A percentile compares a stretch with the other conserved stretches of the same genome.
Evolutionary conservation across 2,329 filamentous ascomycete genomes (phyloP).

Genomic region (Atkinsonella hypoxylon): DNA sequence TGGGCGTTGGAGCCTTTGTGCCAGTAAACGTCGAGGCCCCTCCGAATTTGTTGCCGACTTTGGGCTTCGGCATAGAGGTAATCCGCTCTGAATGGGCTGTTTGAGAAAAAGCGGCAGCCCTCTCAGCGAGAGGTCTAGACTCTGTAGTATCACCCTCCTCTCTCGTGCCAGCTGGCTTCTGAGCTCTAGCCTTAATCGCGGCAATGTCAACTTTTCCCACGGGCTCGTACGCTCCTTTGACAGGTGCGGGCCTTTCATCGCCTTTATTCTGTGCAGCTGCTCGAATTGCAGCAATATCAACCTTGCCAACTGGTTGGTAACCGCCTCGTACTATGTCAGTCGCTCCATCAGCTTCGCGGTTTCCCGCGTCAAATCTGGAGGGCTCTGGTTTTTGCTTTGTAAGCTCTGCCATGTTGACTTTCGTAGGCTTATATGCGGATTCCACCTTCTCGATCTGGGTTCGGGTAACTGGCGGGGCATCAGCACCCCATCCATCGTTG

Average conservation of each 20-base stretch:
- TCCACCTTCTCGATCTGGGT: slow-evolving; percentile 84
- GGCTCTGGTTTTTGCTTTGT: slow-evolving; percentile 59
- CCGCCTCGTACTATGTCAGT: slow-evolving; percentile 66
- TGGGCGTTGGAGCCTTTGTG: slow-evolving; percentile 78
- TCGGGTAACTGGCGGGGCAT: slow-evolving; percentile 83
- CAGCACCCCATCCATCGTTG: slow-evolving; percentile 84
- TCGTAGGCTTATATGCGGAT: slow-evolving; percentile 87
- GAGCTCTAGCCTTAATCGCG: slow-evolving; percentile 75
- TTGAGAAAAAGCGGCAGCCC: slow-evolving; percentile 59
- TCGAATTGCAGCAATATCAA: slow-evolving; percentile 90
- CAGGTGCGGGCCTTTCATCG: slow-evolving; percentile 70
- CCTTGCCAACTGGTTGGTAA: slow-evolving; percentile 91
- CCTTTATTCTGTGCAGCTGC: slow-evolving; percentile 55
- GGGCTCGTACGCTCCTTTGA: slow-evolving; percentile 91
- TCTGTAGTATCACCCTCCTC: slow-evolving; percentile 20
- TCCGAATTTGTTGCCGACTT: slow-evolving; percentile 82
- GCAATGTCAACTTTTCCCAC: slow-evolving; percentile 96
- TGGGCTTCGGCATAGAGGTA: slow-evolving; percentile 84
- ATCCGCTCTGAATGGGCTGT: slow-evolving; percentile 59
- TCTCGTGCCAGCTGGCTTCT: slow-evolving; percentile 43
- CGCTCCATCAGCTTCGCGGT: slow-evolving; percentile 30
- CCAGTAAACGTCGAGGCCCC: slow-evolving; percentile 62
- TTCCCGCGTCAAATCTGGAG: slow-evolving; percentile 43
- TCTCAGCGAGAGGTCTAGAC: slow-evolving; percentile 59
- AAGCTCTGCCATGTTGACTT: slow-evolving; percentile 84